A percentile compares a stretch with the other conserved stretches of the same genome.
These are phyloP conservation scores for Trebouxia gelatinosa DNA, from an alignment of 163 green algal species.

Conservation along the genomic window DNA sequence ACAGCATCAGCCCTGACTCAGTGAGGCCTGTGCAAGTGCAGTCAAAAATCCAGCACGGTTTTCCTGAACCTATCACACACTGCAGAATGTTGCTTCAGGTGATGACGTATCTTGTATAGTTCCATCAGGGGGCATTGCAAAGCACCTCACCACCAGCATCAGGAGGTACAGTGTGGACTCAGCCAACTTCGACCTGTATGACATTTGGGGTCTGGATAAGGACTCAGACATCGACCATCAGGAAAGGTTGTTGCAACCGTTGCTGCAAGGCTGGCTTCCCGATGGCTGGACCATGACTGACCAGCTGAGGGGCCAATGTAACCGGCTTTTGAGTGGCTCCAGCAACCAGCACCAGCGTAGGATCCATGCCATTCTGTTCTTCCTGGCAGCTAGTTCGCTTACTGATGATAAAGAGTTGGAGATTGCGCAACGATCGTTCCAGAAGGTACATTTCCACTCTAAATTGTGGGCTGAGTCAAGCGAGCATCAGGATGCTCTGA, in stretches of 20 bases:
- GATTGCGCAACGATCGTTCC: too few relatives aligned
- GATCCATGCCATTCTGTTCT: constrained; percentile 8
- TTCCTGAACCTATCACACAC: too few relatives aligned
- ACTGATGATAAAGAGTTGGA: background rate
- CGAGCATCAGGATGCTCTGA: background rate
- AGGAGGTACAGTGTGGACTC: too few relatives aligned
- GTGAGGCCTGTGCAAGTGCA: too few relatives aligned
- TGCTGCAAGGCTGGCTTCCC: background rate
- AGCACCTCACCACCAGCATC: too few relatives aligned
- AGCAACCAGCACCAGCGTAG: background rate
- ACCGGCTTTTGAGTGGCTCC: background rate
- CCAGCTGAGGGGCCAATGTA: background rate
- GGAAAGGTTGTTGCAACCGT: background rate
- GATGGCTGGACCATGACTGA: background rate
- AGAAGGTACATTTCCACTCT: background rate
- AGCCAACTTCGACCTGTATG: too few relatives aligned
- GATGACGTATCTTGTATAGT: too few relatives aligned
- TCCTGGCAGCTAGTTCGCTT: background rate
- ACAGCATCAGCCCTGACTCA: too few relatives aligned
- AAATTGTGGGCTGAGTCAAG: too few relatives aligned
- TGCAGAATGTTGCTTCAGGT: too few relatives aligned
- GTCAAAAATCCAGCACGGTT: too few relatives aligned
- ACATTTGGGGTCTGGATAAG: background rate
- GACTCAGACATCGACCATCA: background rate
- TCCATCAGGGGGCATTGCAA: too few relatives aligned